Base-by-base conservation (phyloP, 2,329 filamentous ascomycete genomes). In the Grosmannia huntii region DNA sequence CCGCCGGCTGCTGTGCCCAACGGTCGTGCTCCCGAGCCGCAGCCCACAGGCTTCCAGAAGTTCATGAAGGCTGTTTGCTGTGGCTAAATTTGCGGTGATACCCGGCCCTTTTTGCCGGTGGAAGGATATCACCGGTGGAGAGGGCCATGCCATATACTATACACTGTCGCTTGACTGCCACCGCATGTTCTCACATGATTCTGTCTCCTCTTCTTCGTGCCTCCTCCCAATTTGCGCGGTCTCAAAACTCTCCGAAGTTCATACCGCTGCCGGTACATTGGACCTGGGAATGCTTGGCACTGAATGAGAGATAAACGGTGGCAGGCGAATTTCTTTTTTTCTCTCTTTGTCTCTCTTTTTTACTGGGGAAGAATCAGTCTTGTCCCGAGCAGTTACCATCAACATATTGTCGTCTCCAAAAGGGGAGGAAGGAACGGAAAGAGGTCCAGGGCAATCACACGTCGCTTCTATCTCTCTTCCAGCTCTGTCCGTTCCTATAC, bases 61-160 rank as follows among this genome's bases (percentile, higher is more conserved):
- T 79, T 96, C 70, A 87, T 92, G 82, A 95, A 94, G 79, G 82
- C 84, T 60, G 77, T 96, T 60, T 97, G 92, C 83, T 97, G 92
- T 75, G 89, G 89, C 81, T 83, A 78, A 76, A 33, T n/a, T n/a
- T 19, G 12, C 48, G 4, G 4, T 31, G 19, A 1, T 19, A 41
- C 19, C 27, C 25, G 33, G 21, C 31, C 14, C n/a, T 5, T 10
- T 28, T 48, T 23, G 5, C 21, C 9, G 23, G 9, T 25, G 12
- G n/a, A 21, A 44, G 33, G 12, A 21, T 21, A n/a, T 50, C 48
- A 38, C 33, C 21, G 11, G 21, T 28, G 14, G 53, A 31, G 53
- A 28, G 53, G 53, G 21, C 10, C 53, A 36, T 50, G 19, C 12
- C 48, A 55, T 27, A 21, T 3, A 21, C 25, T 55, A 5, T 28